Evolutionary conservation across 331 rosid species (phyloP).

Genomic region (Phaseolus coccineus): DNA sequence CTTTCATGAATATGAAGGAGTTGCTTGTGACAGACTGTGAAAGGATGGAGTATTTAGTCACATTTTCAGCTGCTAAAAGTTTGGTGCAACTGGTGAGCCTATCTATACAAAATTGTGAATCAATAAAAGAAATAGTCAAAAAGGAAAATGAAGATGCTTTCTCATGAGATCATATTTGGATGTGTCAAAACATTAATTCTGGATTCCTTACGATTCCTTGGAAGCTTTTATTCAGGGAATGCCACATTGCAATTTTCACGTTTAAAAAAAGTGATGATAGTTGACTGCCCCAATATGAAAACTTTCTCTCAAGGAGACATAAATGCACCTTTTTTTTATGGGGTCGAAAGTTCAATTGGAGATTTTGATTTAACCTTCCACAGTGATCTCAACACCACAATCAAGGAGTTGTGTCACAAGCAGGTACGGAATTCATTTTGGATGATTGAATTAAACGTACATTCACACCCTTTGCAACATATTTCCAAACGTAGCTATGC

Average conservation of each 20-base stretch:
- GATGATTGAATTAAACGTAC: neutral
- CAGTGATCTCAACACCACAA: constrained; percentile 2
- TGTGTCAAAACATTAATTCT: neutral
- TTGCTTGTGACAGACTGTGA: neutral
- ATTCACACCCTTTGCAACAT: too few relatives aligned
- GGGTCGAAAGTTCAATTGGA: neutral
- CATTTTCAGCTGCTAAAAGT: neutral
- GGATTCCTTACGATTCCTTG: neutral
- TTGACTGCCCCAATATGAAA: neutral
- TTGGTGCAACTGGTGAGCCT: neutral
- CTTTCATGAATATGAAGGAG: neutral
- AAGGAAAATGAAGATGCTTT: neutral
- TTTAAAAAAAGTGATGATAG: accelerated
- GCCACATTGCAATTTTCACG: neutral
- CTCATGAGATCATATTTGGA: neutral
- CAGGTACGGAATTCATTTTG: neutral
- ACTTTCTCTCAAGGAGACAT: neutral
- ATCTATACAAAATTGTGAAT: neutral
- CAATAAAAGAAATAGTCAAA: neutral
- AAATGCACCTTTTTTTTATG: neutral
- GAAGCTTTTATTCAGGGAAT: neutral
- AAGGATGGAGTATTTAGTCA: neutral
- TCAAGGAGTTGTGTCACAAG: neutral
- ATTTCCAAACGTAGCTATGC: too few relatives aligned
- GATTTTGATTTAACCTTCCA: neutral